Evolutionary conservation across 192 early-diverging fungal genomes (phyloP).

Genomic region (Paraglomus occultum): DNA sequence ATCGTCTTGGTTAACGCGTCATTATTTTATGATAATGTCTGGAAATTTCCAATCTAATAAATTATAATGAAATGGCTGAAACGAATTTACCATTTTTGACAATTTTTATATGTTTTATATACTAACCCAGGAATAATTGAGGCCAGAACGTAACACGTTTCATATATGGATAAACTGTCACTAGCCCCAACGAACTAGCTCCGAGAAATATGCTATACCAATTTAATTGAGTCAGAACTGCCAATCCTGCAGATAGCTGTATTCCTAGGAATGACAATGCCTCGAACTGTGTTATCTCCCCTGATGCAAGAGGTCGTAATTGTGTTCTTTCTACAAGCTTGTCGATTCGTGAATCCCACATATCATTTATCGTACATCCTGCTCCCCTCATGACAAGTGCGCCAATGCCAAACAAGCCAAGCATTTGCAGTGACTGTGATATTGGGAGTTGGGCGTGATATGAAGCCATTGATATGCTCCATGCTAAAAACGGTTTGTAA

Average conservation of each 20-base stretch:
- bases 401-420: slow-evolving; percentile 81
- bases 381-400: slow-evolving; percentile 92
- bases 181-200: slow-evolving; percentile 74
- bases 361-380: slow-evolving; percentile 95
- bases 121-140: slow-evolving; percentile 73
- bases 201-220: slow-evolving; percentile 80
- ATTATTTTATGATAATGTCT: no score
- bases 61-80: background rate
- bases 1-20: no score
- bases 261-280: slow-evolving; percentile 77
- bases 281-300: slow-evolving; percentile 59
- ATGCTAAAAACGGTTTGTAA: slow-evolving; percentile 50
- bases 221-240: slow-evolving; percentile 87
- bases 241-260: slow-evolving; percentile 79
- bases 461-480: slow-evolving; percentile 73
- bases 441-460: slow-evolving; percentile 53
- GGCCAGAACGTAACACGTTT: slow-evolving; percentile 97
- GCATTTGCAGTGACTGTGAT: slow-evolving; percentile 56
- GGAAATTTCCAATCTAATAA: no score
- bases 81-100: background rate
- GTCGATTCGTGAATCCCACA: slow-evolving; percentile 94
- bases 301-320: slow-evolving; percentile 79
- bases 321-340: slow-evolving; percentile 80
- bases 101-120: background rate
- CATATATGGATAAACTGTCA: slow-evolving; percentile 86